Evolutionary conservation across 2,329 filamentous ascomycete species (phyloP).

Genomic region (Chalaropsis thielavioides): DNA sequence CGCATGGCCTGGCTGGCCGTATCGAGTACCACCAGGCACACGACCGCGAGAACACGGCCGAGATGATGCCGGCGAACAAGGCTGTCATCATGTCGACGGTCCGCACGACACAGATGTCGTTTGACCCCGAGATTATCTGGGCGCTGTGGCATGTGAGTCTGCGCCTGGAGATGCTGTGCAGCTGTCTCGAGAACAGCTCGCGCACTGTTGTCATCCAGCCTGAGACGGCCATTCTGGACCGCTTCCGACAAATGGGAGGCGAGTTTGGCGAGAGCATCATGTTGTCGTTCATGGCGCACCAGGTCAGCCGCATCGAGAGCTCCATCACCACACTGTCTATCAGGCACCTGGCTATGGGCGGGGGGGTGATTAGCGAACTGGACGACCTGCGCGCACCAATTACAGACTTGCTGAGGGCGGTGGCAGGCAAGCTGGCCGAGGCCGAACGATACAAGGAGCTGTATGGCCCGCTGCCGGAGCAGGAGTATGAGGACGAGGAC

Average conservation of each 20-base stretch:
- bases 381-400: slow-evolving; percentile 68
- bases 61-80: slow-evolving; percentile 42
- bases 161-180: slow-evolving; percentile 85
- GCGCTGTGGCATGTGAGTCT: slow-evolving; percentile 78
- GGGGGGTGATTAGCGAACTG: slow-evolving; percentile 45
- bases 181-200: slow-evolving; percentile 53
- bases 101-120: slow-evolving; percentile 49
- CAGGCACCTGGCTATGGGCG: slow-evolving; percentile 63
- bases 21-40: slow-evolving; percentile 48
- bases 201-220: slow-evolving; percentile 44
- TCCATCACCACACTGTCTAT: slow-evolving; percentile 67
- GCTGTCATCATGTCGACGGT: slow-evolving; percentile 23
- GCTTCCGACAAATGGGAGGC: slow-evolving; percentile 50
- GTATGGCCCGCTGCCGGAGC: slow-evolving; percentile 31
- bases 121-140: slow-evolving; percentile 80
- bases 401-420: slow-evolving; percentile 48
- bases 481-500: not conserved
- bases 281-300: slow-evolving; percentile 81
- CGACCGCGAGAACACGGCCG: slow-evolving; percentile 16
- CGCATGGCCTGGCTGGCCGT: slow-evolving; percentile 70
- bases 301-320: slow-evolving; percentile 77
- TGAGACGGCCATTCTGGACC: slow-evolving; percentile 69
- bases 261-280: slow-evolving; percentile 82
- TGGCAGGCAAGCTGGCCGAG: slow-evolving; percentile 48
- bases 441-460: slow-evolving; percentile 44